These are phyloP conservation scores for Bolboschoenoplectus hybrid DNA, from an alignment of 202 grass and related monocot species.

Conservation along the genomic window DNA sequence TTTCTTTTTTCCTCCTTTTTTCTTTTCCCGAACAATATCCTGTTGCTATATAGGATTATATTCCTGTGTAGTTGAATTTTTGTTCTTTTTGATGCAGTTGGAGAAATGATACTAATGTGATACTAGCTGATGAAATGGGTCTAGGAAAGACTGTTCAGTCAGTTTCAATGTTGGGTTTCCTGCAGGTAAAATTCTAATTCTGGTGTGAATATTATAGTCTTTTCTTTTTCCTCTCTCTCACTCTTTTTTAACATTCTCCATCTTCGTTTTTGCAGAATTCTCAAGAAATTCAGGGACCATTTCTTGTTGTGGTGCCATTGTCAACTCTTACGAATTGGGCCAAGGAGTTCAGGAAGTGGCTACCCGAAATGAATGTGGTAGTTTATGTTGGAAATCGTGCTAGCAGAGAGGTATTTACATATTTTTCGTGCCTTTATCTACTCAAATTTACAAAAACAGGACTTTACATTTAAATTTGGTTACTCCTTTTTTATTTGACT, in stretches of 20 bases:
- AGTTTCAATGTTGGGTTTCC: conserved; percentile 95
- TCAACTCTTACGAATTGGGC: conserved; percentile 98
- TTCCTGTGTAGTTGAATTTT: conserved; percentile 8
- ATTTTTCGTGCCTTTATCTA: conserved; percentile 16
- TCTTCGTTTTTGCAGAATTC: conserved; percentile 62
- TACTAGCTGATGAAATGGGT: conserved; percentile 99
- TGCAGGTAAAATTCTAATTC: conserved; percentile 58
- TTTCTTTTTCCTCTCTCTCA: background rate
- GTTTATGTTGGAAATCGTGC: conserved; percentile 99
- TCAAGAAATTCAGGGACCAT: conserved; percentile 96
- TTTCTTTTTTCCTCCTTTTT: background rate
- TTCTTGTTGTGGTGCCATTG: conserved; percentile 98
- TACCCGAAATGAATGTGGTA: conserved; percentile 90
- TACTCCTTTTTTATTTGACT: background rate
- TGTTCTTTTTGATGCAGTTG: conserved; percentile 58
- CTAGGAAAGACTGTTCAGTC: conserved; percentile 98
- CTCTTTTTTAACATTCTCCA: conserved; percentile 35
- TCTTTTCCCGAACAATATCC: background rate
- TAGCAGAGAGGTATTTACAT: conserved; percentile 82
- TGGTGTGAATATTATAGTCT: conserved; percentile 24
- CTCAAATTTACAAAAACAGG: background rate
- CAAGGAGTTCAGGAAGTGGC: conserved; percentile 95
- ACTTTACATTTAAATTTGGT: background rate
- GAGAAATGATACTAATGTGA: conserved; percentile 99
- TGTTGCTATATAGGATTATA: background rate